Evolutionary conservation across 306 rosid genomes (phyloP).

Genomic region (Rubus parviflorus): DNA sequence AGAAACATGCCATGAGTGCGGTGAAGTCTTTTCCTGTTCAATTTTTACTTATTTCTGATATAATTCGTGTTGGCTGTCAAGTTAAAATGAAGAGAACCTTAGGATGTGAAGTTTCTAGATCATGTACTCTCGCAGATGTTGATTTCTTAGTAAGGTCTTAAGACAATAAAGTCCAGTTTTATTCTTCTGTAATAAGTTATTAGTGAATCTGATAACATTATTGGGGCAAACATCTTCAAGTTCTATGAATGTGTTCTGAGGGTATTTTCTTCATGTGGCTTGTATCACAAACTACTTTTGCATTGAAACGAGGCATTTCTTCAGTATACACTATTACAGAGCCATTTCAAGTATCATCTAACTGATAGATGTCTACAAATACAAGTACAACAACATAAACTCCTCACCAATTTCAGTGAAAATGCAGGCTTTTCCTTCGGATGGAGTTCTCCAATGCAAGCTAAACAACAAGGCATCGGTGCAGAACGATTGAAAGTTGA

Average conservation of each 20-base stretch:
- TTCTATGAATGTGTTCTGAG: not conserved
- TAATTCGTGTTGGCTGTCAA: conserved; percentile 26
- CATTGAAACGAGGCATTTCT: not conserved
- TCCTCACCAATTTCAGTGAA: not conserved
- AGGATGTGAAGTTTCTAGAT: conserved; percentile 28
- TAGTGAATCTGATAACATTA: not conserved
- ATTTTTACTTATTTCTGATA: conserved; percentile 28
- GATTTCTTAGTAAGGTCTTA: conserved; percentile 23
- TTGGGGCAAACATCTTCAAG: not conserved
- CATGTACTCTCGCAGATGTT: conserved; percentile 29
- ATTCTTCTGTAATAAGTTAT: not conserved
- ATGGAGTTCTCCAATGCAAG: not conserved
- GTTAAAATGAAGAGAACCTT: conserved; percentile 17
- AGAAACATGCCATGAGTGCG: conserved; percentile 29
- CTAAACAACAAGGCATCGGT: conserved; percentile 1
- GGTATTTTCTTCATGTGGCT: not conserved
- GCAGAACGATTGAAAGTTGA: not conserved
- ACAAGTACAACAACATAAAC: conserved; percentile 16
- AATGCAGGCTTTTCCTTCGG: not conserved
- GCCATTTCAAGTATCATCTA: not conserved
- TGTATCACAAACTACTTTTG: not conserved
- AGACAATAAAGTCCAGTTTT: not conserved
- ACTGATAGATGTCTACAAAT: not conserved
- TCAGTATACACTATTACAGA: not conserved
- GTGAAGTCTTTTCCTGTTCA: conserved; percentile 28